A percentile compares a stretch with the other conserved stretches of the same genome.
phyloP scores from a whole-genome alignment of 2,329 filamentous ascomycete species.

The Phyllosticta capitalensis region DNA sequence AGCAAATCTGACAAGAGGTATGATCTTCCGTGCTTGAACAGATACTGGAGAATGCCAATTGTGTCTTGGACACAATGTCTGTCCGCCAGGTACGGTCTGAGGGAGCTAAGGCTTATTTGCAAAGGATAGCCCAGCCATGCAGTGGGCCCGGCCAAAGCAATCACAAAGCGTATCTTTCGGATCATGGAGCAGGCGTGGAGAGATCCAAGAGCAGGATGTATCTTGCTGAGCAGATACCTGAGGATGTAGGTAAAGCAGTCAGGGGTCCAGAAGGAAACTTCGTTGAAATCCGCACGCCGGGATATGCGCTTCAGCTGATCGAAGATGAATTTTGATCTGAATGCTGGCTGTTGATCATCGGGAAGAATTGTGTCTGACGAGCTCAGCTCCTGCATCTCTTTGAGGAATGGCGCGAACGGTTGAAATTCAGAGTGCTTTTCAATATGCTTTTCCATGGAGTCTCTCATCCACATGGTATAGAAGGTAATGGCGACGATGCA shows the following conservation, averaged over 20 bases:
- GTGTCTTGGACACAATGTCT: slow-evolving; percentile 85
- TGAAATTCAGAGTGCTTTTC: slow-evolving; percentile 47
- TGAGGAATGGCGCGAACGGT: slow-evolving; percentile 55
- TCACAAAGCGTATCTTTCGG: slow-evolving; percentile 71
- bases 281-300: slow-evolving; percentile 56
- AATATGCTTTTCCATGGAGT: slow-evolving; percentile 60
- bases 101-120: slow-evolving; percentile 78
- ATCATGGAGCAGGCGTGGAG: slow-evolving; percentile 80
- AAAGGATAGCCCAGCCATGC: slow-evolving; percentile 73
- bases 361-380: slow-evolving; percentile 58
- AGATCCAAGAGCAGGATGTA: slow-evolving; percentile 75
- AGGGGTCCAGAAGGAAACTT: slow-evolving; percentile 62
- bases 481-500: slow-evolving; percentile 70
- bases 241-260: slow-evolving; percentile 64
- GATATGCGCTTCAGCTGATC: slow-evolving; percentile 73
- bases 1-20: slow-evolving; percentile 59
- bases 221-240: slow-evolving; percentile 67
- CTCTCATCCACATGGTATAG: slow-evolving; percentile 67
- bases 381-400: slow-evolving; percentile 59
- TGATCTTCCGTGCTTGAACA: slow-evolving; percentile 57
- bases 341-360: slow-evolving; percentile 76
- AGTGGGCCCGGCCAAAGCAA: slow-evolving; percentile 64
- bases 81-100: slow-evolving; percentile 70
- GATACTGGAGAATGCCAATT: slow-evolving; percentile 75
- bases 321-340: slow-evolving; percentile 66